These are phyloP conservation scores for Aureobasidium sp. DNA, from an alignment of 2,329 filamentous ascomycete genomes.

Conservation along the genomic window DNA sequence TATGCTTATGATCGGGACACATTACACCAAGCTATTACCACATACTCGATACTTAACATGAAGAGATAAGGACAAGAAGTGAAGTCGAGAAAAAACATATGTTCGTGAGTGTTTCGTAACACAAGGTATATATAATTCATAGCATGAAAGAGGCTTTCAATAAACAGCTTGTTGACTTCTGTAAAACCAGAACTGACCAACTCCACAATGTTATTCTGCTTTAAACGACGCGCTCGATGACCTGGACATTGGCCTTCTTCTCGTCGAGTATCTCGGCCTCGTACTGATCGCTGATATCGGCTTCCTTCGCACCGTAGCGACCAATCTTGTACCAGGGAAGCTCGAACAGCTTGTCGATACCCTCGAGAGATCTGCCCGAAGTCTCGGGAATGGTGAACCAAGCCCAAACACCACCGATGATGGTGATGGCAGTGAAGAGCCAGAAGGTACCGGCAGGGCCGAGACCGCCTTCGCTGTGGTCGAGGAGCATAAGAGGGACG, in stretches of 20 bases:
- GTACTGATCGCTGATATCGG: slow-evolving; percentile 13
- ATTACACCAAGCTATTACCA: background rate
- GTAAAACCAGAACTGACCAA: background rate
- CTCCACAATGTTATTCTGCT: background rate
- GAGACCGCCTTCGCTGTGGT: slow-evolving; percentile 25
- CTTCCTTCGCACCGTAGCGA: slow-evolving; percentile 15
- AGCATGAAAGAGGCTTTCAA: background rate
- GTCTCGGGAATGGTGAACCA: slow-evolving; percentile 68
- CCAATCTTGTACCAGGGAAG: slow-evolving; percentile 69
- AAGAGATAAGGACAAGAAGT: background rate
- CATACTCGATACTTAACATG: too few relatives aligned
- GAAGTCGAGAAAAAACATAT: background rate
- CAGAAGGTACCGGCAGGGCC: slow-evolving; percentile 60
- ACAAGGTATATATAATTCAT: background rate
- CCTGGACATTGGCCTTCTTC: slow-evolving; percentile 11
- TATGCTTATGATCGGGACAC: background rate
- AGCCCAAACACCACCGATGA: slow-evolving; percentile 60
- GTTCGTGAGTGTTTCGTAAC: slow-evolving; percentile 3
- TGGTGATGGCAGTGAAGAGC: slow-evolving; percentile 61
- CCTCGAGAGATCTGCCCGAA: slow-evolving; percentile 53
- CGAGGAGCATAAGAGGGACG: slow-evolving; percentile 64
- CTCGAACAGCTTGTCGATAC: slow-evolving; percentile 63
- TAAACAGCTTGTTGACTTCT: background rate
- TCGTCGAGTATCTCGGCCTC: slow-evolving; percentile 9
- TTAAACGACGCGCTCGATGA: slow-evolving; percentile 8